A percentile compares a stretch with the other conserved stretches of the same genome.
These are phyloP conservation scores for Aethionema arabicum DNA, from an alignment of 345 rosid genomes.

Conservation along the genomic window DNA sequence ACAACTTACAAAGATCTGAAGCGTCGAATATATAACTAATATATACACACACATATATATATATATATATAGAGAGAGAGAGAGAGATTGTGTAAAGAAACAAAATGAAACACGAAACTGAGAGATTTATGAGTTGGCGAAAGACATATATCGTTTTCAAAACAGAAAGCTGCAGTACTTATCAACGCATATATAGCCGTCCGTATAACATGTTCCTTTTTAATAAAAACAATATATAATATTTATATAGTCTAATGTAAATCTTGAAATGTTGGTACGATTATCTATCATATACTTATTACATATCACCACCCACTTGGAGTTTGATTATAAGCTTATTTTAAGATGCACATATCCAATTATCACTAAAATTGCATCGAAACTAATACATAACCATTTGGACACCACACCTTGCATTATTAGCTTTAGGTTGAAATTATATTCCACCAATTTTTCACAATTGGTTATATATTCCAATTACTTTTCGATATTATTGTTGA, in stretches of 20 bases:
- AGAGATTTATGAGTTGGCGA: conserved; percentile 20
- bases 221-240: not conserved
- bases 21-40: not conserved
- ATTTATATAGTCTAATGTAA: not conserved
- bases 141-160: conserved; percentile 21
- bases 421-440: too few species aligned
- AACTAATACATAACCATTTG: too few species aligned
- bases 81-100: conserved; percentile 22
- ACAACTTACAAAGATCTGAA: too few species aligned
- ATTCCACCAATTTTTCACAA: too few species aligned
- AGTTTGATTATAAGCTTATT: too few species aligned
- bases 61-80: not conserved
- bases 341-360: too few species aligned
- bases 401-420: too few species aligned
- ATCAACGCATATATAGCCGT: not conserved
- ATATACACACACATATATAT: not conserved
- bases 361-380: too few species aligned
- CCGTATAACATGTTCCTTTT: conserved; percentile 17
- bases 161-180: conserved; percentile 30
- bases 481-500: too few species aligned
- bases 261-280: conserved; percentile 23
- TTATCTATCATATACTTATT: conserved; percentile 31
- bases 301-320: conserved; percentile 21
- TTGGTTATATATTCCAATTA: too few species aligned
- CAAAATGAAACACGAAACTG: conserved; percentile 18